Evolutionary conservation across 2,329 filamentous ascomycete species (phyloP), one percentile per base, ranked within the genome.

Genomic region (Apiospora phragmitis): DNA sequence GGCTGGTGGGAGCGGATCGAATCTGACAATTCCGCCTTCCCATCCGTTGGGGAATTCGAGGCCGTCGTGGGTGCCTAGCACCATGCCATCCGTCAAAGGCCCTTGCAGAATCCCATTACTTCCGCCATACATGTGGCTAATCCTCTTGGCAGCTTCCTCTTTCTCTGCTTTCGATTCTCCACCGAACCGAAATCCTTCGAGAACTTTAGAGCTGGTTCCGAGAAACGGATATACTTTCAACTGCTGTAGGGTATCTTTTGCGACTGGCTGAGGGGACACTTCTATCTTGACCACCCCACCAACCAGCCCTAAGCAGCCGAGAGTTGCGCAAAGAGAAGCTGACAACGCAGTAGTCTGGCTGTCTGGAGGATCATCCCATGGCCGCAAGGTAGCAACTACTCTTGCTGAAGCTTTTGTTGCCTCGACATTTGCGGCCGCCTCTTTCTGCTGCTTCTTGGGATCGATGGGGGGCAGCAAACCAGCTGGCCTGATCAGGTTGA

Each of bases 231-330:
- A 93, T 1, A 99, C 85, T 75, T 93, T 95, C 71, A 98, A 82
- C 5, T 89, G 84, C 70, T 87, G 86, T 6, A 94, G 84, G 0
- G 89, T 86, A 51, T 89, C 90, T 71, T 90, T 89, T 7, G 91
- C 85, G n/a, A 94, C 83, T 68, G 92, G 93, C 51, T 87, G 84
- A 18, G 93, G 90, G 0, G 95, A 95, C 12, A 93, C 91, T 78
- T 98, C 94, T 41, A 99, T 87, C 72, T 95, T 94, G 70, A 97
- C 88, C 55, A 98, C 89, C 0, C 94, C 94, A 16, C 96, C 96
- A 12, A 97, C 93, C 68, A 97, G 87, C 1, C 90, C 91, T 49
- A 89, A 84, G 68, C 89, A 90, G 2, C 91, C 91, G 29, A 99
- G 85, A 0, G 92, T 88, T 41, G 89, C 88, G 80, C 93, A 97